Percentiles rank a stretch among this genome's conserved stretches.
phyloP scores from a whole-genome alignment of 83 land plant genomes.

The Picea engelmannii region DNA sequence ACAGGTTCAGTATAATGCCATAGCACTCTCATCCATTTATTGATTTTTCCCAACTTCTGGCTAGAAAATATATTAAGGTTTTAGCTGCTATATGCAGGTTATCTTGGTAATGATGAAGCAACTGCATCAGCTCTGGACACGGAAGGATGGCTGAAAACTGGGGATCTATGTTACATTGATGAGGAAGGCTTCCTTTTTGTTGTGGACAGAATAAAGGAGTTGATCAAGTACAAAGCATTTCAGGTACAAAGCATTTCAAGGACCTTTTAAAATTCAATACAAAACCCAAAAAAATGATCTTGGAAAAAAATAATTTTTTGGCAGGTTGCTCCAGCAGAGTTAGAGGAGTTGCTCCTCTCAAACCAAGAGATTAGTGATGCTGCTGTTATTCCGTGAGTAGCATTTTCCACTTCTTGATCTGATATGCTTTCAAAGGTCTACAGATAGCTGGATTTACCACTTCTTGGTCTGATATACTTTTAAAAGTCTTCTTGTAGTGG shows the following conservation, averaged over 20 bases:
- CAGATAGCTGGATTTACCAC: too few species aligned
- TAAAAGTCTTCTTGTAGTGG: too few species aligned
- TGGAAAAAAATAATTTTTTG: neutral
- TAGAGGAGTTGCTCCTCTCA: conserved; percentile 55
- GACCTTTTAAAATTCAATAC: too few species aligned
- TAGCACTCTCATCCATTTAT: too few species aligned
- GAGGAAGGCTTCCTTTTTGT: conserved; percentile 43
- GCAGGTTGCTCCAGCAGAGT: conserved; percentile 67
- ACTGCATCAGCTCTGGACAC: conserved; percentile 46
- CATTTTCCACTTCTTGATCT: neutral
- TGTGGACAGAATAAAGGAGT: conserved; percentile 60
- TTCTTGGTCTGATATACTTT: too few species aligned
- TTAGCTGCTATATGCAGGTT: conserved; percentile 22
- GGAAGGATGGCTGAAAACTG: conserved; percentile 66
- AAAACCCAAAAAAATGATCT: too few species aligned
- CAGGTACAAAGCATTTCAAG: conserved; percentile 35
- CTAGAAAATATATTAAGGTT: too few species aligned
- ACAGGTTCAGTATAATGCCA: too few species aligned
- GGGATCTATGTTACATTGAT: conserved; percentile 61
- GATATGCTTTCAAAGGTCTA: too few species aligned
- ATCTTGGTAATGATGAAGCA: conserved; percentile 44
- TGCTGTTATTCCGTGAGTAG: conserved; percentile 65
- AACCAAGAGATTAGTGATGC: conserved; percentile 58
- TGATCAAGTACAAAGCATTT: conserved; percentile 62
- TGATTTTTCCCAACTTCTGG: too few species aligned